Evolutionary conservation across 495 filamentous ascomycete genomes (phyloP).

Genomic region (Aspergillus coremiiformis): DNA sequence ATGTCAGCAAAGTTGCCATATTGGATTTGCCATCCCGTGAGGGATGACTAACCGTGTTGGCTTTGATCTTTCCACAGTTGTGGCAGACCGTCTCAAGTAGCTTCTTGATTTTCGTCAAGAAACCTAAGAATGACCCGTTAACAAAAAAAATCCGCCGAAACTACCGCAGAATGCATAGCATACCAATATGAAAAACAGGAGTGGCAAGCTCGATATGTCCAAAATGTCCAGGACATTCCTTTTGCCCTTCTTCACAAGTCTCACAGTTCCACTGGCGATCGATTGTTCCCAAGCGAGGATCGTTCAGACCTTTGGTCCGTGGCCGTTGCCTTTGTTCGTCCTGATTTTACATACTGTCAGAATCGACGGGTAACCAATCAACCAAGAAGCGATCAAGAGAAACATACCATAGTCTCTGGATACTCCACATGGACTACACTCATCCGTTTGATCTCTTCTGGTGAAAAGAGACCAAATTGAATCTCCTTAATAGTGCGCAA

Average conservation of each 20-base stretch:
- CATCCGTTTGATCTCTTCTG: constrained; percentile 97
- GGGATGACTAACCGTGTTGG: constrained; percentile 86
- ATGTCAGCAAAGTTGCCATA: constrained; percentile 57
- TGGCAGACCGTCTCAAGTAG: constrained; percentile 95
- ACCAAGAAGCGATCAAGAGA: constrained; percentile 6
- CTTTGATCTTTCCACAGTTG: constrained; percentile 91
- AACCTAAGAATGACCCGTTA: constrained; percentile 51
- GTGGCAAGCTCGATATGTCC: constrained; percentile 94
- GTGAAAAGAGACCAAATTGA: constrained; percentile 93
- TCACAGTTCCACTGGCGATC: constrained; percentile 89
- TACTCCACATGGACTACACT: constrained; percentile 89
- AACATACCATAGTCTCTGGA: constrained; percentile 85
- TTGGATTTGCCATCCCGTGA: constrained; percentile 45
- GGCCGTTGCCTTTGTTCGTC: constrained; percentile 85
- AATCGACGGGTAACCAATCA: background rate
- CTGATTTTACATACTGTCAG: constrained; percentile 31
- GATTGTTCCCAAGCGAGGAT: constrained; percentile 88
- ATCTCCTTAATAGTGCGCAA: constrained; percentile 95
- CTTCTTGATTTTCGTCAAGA: constrained; percentile 97
- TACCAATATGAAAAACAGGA: constrained; percentile 83
- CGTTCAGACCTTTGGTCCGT: constrained; percentile 82
- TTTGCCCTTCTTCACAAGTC: constrained; percentile 89
- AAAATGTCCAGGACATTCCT: constrained; percentile 94
- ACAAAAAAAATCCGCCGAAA: constrained; percentile 4
- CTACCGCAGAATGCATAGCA: constrained; percentile 18